Conservation (phyloP, 2,329 filamentous ascomycete species). For the Emergomyces pasteurianus region DNA sequence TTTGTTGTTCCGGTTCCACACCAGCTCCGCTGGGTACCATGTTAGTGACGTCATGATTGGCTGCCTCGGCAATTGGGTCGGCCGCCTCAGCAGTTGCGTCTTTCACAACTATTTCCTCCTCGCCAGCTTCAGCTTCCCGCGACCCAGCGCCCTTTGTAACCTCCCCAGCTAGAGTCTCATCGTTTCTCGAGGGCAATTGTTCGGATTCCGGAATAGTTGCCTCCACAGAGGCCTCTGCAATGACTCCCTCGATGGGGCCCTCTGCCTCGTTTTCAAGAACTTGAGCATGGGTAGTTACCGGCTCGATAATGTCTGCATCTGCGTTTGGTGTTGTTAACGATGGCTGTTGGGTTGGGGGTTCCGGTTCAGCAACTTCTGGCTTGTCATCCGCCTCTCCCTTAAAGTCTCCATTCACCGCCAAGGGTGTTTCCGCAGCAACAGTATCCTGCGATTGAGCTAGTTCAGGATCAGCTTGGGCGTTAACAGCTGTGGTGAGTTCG, state of each 20-base stretch:
- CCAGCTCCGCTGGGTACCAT: neutral
- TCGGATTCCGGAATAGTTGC: neutral
- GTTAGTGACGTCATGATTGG: neutral
- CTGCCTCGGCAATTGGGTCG: constrained; percentile 1
- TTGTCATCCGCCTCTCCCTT: neutral
- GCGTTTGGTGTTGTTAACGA: neutral
- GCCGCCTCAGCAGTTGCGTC: neutral
- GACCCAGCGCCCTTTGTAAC: neutral
- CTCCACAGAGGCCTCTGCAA: neutral
- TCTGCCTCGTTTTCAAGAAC: neutral
- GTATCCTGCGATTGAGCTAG: neutral
- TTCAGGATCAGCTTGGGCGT: neutral
- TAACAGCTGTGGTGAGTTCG: neutral
- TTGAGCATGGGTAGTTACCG: neutral
- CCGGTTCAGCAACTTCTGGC: neutral
- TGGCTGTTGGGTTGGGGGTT: neutral
- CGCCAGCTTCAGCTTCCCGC: neutral
- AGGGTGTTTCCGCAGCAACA: neutral
- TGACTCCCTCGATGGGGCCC: neutral
- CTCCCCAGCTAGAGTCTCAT: constrained; percentile 4
- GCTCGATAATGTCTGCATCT: neutral
- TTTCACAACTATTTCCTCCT: neutral
- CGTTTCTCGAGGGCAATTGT: neutral
- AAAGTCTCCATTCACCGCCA: neutral
- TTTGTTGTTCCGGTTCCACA: neutral